Evolutionary conservation across 2,329 filamentous ascomycete genomes (phyloP).

Genomic region (Botrytis tulipae): DNA sequence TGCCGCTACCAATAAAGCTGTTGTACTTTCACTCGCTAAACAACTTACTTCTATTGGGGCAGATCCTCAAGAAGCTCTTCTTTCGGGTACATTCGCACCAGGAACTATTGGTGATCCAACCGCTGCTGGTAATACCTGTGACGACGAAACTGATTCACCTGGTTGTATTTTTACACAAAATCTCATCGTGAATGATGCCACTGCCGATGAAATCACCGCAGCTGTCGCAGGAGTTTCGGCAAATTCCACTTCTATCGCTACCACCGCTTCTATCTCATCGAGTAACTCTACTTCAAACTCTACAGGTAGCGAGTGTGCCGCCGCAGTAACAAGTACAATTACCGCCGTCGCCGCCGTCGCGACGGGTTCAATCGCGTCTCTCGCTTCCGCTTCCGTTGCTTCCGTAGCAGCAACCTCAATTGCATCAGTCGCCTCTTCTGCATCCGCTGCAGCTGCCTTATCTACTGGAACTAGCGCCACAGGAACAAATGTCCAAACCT

Average conservation of each 20-base stretch:
- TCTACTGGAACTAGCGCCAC: constrained; percentile 19
- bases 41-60: constrained; percentile 62
- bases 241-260: constrained; percentile 25
- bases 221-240: constrained; percentile 44
- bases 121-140: constrained; percentile 50
- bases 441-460: background rate
- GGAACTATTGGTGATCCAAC: constrained; percentile 49
- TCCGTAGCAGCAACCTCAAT: background rate
- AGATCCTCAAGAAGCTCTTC: constrained; percentile 59
- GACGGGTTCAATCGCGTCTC: constrained; percentile 19
- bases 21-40: constrained; percentile 57
- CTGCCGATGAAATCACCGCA: constrained; percentile 49
- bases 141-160: constrained; percentile 46
- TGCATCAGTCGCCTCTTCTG: too few species aligned
- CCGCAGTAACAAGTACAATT: constrained; percentile 14
- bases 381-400: constrained; percentile 6
- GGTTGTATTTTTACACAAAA: constrained; percentile 56
- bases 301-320: background rate
- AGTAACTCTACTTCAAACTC: constrained; percentile 1
- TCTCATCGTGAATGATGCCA: constrained; percentile 54
- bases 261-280: constrained; percentile 20
- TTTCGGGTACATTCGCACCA: constrained; percentile 60
- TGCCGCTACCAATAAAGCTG: constrained; percentile 57
- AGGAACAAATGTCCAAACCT: constrained; percentile 42
- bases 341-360: background rate